phyloP scores from a whole-genome alignment of 495 filamentous ascomycete genomes.

The Cercophora newfieldiana region DNA sequence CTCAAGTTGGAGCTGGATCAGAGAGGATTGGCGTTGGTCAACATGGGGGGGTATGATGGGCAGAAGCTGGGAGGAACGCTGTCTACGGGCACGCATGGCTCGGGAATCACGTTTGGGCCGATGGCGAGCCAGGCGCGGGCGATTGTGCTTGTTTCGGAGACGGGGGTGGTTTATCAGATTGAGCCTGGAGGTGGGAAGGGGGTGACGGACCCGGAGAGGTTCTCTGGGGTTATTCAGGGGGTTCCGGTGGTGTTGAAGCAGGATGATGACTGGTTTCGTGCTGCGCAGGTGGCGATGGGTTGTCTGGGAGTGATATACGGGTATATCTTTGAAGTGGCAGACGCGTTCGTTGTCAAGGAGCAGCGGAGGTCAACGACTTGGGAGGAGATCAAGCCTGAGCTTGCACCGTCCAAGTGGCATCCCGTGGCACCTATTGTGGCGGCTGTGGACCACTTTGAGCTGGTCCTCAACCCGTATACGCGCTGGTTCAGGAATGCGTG shows the following conservation, averaged over 20 bases:
- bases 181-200: slow-evolving; percentile 3
- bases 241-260: slow-evolving; percentile 20
- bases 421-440: slow-evolving; percentile 6
- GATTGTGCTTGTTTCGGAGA: slow-evolving; percentile 20
- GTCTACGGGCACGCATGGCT: slow-evolving; percentile 22
- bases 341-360: slow-evolving; percentile 16
- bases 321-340: slow-evolving; percentile 14
- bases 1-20: slow-evolving; percentile 17
- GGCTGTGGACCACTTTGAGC: slow-evolving; percentile 17
- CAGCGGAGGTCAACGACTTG: slow-evolving; percentile 12
- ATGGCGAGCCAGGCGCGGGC: slow-evolving; percentile 14
- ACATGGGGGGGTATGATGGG: slow-evolving; percentile 23
- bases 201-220: slow-evolving; percentile 21
- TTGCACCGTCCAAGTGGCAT: not conserved
- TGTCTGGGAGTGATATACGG: slow-evolving; percentile 23
- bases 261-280: slow-evolving; percentile 20
- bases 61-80: slow-evolving; percentile 19
- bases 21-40: slow-evolving; percentile 13
- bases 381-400: slow-evolving; percentile 13
- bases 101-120: slow-evolving; percentile 15
- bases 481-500: not conserved
- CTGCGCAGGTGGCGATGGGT: slow-evolving; percentile 19
- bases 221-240: slow-evolving; percentile 13
- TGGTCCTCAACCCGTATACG: slow-evolving; percentile 22
- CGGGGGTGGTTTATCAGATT: slow-evolving; percentile 21